phyloP scores from a whole-genome alignment of 495 filamentous ascomycete genomes.

The Ramalina peruviana region DNA sequence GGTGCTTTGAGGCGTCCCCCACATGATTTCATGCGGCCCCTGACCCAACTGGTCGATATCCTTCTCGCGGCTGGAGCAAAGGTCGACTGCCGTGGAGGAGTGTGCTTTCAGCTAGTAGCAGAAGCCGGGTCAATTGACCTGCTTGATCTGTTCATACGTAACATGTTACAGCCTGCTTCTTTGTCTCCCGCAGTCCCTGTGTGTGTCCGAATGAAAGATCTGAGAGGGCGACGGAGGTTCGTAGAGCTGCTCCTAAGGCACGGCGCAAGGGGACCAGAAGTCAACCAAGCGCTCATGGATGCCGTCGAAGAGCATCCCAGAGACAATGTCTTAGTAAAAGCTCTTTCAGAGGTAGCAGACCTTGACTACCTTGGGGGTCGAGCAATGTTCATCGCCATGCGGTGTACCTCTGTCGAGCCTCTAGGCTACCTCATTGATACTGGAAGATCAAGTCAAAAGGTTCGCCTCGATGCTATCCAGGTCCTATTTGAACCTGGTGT shows the following conservation, averaged over 20 bases:
- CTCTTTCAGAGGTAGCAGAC: slow-evolving; percentile 1
- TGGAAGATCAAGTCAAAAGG: slow-evolving; percentile 3
- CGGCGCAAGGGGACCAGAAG: slow-evolving; percentile 4
- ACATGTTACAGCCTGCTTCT: background rate
- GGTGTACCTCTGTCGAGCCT: background rate
- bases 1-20: background rate
- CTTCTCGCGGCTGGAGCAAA: slow-evolving; percentile 6
- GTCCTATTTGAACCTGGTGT: slow-evolving; percentile 2
- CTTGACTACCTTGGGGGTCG: slow-evolving; percentile 3
- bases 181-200: slow-evolving; percentile 6
- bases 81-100: slow-evolving; percentile 6
- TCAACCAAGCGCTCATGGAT: slow-evolving; percentile 7
- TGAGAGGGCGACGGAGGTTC: background rate
- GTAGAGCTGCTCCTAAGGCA: slow-evolving; percentile 4
- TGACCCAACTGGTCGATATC: background rate
- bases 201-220: background rate
- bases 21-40: background rate
- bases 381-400: slow-evolving; percentile 2
- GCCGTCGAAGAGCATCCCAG: background rate
- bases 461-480: background rate
- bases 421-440: slow-evolving; percentile 3
- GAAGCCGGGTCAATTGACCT: slow-evolving; percentile 3
- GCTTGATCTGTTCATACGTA: slow-evolving; percentile 4
- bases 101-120: slow-evolving; percentile 1
- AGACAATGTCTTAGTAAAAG: slow-evolving; percentile 3